phyloP scores from a whole-genome alignment of 768 basidiomycete species.

The Lactarius tabidus region DNA sequence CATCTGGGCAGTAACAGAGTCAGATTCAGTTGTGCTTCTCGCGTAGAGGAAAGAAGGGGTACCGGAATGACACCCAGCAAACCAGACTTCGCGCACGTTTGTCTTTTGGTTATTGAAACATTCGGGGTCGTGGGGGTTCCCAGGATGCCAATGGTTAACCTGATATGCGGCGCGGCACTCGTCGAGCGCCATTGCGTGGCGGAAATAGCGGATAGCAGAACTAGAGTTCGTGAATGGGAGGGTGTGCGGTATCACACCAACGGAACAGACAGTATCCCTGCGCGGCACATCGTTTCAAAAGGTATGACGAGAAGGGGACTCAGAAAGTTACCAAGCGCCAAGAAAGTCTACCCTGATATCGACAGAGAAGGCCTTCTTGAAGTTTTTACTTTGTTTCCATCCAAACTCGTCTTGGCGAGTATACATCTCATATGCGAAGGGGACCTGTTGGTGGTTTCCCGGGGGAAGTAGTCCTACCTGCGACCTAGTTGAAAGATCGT shows the following conservation, averaged over 20 bases:
- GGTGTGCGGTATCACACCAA: constrained; percentile 59
- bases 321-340: constrained; percentile 61
- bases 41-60: constrained; percentile 23
- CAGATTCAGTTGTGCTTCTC: neutral
- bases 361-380: constrained; percentile 74
- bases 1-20: constrained; percentile 40
- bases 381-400: constrained; percentile 59
- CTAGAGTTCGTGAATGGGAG: constrained; percentile 67
- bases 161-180: constrained; percentile 61
- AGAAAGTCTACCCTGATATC: constrained; percentile 70
- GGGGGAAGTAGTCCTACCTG: constrained; percentile 68
- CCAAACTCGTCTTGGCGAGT: constrained; percentile 51
- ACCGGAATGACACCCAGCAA: constrained; percentile 72
- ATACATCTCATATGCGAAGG: constrained; percentile 78
- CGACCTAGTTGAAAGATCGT: neutral
- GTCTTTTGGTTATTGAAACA: constrained; percentile 36
- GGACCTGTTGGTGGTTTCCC: constrained; percentile 70
- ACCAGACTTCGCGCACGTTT: constrained; percentile 77
- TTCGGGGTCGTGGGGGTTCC: constrained; percentile 35
- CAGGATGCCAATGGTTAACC: constrained; percentile 28
- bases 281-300: constrained; percentile 13
- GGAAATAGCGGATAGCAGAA: constrained; percentile 56
- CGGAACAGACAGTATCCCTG: constrained; percentile 71
- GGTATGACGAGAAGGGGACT: neutral
- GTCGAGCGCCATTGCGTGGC: constrained; percentile 68